Evolutionary conservation across 1,284 basidiomycete species (phyloP), one percentile per base, ranked within the genome.

Genomic region (Irpex sp.): DNA sequence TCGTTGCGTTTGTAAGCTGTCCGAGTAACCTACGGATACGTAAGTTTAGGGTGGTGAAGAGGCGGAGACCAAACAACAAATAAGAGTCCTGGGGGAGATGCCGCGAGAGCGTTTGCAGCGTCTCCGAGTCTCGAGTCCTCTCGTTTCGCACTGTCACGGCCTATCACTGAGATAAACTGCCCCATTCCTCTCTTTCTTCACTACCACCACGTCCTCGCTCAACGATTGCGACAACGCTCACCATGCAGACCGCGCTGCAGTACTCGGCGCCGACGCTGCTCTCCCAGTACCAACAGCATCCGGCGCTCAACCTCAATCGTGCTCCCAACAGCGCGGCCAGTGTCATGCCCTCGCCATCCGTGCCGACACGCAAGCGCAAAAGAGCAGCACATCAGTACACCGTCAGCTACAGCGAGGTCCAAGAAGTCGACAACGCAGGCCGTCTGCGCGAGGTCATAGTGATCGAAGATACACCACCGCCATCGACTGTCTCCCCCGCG

Each of bases 401-500:
- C 37, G 88, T 92, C 75, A 88, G 84, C 78, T 93, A 92, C 79
- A 91, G 87, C 72, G 91, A 93, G 74, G 89, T 93, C 47, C 87
- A 93, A 69, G 92, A 93, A 76, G 82, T 92, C 73, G 91, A 93
- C 76, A 82, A 80, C 70, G 79, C 87, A 59, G 91, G 92, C 68
- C 80, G 82, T 68, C 80, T 91, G 52, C 81, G 92, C 59, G 92
- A 94, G 74, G 89, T 93, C 71, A 93, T 94, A 76, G 88, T 94
- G 70, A 93, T 94, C 74, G 92, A 93, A 70, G 92, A 94, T 78
- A 92, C 92, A 57, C 92, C 84, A 19, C 91, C 91, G 58, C 87
- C 89, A 61, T 84, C 87, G 60, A 91, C 91, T 59, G 84, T 88
- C 72, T 91, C 90, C 61, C 88, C 90, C 63, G 84, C 89, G 62